Conservation (phyloP, 768 basidiomycete genomes). For the Grammothele lineata region DNA sequence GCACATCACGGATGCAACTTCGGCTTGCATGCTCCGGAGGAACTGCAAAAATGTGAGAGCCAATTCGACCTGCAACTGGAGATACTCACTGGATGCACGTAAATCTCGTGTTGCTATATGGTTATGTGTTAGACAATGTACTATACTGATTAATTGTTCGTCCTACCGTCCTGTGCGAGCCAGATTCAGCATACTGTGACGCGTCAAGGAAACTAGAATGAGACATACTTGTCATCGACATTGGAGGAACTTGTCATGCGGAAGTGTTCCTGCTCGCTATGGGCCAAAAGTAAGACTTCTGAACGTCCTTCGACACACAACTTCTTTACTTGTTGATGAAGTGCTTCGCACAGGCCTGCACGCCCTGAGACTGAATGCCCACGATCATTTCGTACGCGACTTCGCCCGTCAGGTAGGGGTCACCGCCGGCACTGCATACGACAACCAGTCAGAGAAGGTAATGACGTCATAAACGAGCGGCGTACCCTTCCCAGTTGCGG, state of each 20-base stretch:
- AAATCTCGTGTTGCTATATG: constrained; percentile 58
- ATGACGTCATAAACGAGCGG: not conserved
- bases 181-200: too few species aligned
- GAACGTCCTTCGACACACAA: not conserved
- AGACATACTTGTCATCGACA: constrained; percentile 52
- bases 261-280: constrained; percentile 57
- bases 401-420: constrained; percentile 82
- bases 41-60: constrained; percentile 28
- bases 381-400: constrained; percentile 71
- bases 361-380: constrained; percentile 79
- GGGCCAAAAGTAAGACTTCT: not conserved
- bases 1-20: constrained; percentile 71
- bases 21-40: constrained; percentile 67
- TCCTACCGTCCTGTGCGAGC: too few species aligned
- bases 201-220: too few species aligned
- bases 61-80: too few species aligned
- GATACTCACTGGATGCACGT: constrained; percentile 44
- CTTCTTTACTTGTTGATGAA: constrained; percentile 36
- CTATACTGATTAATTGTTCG: too few species aligned
- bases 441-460: not conserved
- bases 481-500: constrained; percentile 82
- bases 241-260: constrained; percentile 53
- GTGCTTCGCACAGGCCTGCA: constrained; percentile 86
- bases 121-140: too few species aligned
- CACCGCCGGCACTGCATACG: constrained; percentile 42